Evolutionary conservation across 1,139 yeast genomes (phyloP), one percentile per base, ranked within the genome.

Genomic region (Nadsonia starkeyi-henricii): DNA sequence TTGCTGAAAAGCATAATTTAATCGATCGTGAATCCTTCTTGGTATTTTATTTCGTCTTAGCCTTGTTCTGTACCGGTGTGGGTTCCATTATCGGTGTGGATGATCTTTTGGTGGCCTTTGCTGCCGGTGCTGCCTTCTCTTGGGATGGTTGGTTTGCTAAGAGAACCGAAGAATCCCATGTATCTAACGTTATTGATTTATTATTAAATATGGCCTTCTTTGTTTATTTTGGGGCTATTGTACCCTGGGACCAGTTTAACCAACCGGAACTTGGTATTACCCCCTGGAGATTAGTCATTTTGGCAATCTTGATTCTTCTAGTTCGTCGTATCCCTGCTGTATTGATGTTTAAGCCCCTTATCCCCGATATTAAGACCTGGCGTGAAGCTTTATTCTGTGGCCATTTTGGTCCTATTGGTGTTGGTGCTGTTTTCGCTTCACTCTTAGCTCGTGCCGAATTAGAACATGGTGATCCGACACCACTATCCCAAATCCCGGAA

Each of bases 351-450:
- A 85, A 85, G 60, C 86, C 89, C 0, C 62, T 89, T 17, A 82
- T 85, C n/a, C 96, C 97, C 0, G 97, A 89, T 63, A 78, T 91
- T 44, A 79, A 85, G 57, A 79, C 91, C 37, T 89, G 97, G 96
- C 77, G 95, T 65, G 97, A 91, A 62, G 96, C 96, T 0, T 62
- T 91, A 7, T 88, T 91, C 61, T 89, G 95, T 64, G 97, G 97
- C 20, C 97, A 91, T 68, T 91, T 91, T 64, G 98, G 98, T 45
- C 98, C 98, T 9, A 86, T 91, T 62, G 98, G 98, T 49, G 98
- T 91, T 12, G 97, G 97, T 54, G 97, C 97, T 1, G 77, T 91
- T 20, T 91, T 85, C 66, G 95, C 95, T 20, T 80, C 89, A 15
- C 82, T 91, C 51, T 69, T 89, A 57, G 91, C 96, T 1, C 75